These are phyloP conservation scores for Cyclaneusma minus DNA, from an alignment of 2,329 filamentous ascomycete genomes.

Conservation along the genomic window DNA sequence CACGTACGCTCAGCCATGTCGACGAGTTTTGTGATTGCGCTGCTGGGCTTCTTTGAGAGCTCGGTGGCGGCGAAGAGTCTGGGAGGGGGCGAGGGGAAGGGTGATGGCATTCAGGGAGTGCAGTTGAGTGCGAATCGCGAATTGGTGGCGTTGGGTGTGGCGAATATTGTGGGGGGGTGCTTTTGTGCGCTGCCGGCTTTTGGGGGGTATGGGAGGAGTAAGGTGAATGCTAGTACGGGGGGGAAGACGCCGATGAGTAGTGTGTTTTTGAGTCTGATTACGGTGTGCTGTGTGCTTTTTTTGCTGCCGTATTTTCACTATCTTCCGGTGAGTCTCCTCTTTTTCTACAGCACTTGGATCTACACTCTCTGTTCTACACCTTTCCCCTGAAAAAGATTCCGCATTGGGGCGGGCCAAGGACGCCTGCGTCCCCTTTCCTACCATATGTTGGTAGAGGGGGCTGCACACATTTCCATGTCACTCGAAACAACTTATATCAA, in stretches of 20 bases:
- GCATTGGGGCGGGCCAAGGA: not conserved
- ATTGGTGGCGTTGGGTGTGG: slow-evolving; percentile 76
- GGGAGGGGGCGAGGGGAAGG: slow-evolving; percentile 34
- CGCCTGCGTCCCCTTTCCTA: not conserved
- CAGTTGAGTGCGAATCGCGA: slow-evolving; percentile 83
- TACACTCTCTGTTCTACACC: slow-evolving; percentile 3
- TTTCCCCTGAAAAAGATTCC: too few relatives aligned
- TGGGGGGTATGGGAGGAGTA: slow-evolving; percentile 89
- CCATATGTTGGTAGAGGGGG: not conserved
- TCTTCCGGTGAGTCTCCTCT: slow-evolving; percentile 54
- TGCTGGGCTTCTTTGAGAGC: slow-evolving; percentile 97
- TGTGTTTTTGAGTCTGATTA: slow-evolving; percentile 70
- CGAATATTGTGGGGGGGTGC: slow-evolving; percentile 80
- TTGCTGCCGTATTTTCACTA: slow-evolving; percentile 88
- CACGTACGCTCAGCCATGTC: slow-evolving; percentile 78
- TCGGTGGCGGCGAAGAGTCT: slow-evolving; percentile 91
- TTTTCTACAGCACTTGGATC: slow-evolving; percentile 4
- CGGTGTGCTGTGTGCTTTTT: slow-evolving; percentile 65
- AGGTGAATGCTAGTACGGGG: slow-evolving; percentile 85
- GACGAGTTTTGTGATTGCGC: slow-evolving; percentile 81
- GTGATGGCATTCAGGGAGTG: slow-evolving; percentile 60
- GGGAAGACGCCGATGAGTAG: slow-evolving; percentile 90
- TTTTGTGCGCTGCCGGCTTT: slow-evolving; percentile 91
- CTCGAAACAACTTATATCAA: slow-evolving; percentile 3
- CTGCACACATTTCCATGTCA: too few relatives aligned